A percentile compares a stretch with the other conserved stretches of the same genome.
phyloP scores from a whole-genome alignment of 352 stramenopile species.

The Phytophthora uliginosa region DNA sequence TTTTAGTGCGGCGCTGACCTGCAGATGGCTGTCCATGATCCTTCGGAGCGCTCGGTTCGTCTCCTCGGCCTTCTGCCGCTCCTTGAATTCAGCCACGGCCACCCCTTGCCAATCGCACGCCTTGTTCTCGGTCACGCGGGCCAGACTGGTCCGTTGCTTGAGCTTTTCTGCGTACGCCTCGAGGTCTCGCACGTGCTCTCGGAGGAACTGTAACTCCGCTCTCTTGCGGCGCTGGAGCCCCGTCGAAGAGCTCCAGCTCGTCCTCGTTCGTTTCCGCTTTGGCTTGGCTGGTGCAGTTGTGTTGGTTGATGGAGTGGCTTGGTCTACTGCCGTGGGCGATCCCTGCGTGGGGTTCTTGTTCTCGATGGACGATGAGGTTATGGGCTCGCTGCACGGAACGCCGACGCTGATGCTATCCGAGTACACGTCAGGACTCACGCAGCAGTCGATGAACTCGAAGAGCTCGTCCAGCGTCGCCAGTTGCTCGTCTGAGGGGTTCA shows the following conservation, averaged over 20 bases:
- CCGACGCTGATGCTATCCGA: neutral
- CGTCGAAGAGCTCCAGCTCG: conserved; percentile 36
- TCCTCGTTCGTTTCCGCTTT: conserved; percentile 33
- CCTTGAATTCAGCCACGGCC: conserved; percentile 10
- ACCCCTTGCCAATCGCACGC: conserved; percentile 27
- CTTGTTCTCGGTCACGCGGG: neutral
- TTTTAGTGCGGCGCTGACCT: conserved; percentile 10
- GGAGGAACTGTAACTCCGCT: conserved; percentile 31
- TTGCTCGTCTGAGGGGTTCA: conserved; percentile 16
- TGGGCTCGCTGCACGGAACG: neutral
- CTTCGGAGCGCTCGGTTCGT: conserved; percentile 29
- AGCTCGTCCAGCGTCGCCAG: conserved; percentile 34
- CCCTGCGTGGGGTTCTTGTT: neutral
- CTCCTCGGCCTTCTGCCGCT: conserved; percentile 33
- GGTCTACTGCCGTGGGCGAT: conserved; percentile 8
- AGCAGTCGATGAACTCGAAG: conserved; percentile 42
- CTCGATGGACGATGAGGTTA: neutral
- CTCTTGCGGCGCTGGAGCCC: conserved; percentile 36
- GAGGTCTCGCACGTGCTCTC: conserved; percentile 28
- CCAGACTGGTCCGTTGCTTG: conserved; percentile 9
- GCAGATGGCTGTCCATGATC: conserved; percentile 24
- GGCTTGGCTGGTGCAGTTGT: neutral
- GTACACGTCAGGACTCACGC: conserved; percentile 15
- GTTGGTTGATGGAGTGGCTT: neutral
- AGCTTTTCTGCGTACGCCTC: conserved; percentile 28